These are phyloP conservation scores for Aspergillus thermomutatus DNA, from an alignment of 2,329 filamentous ascomycete genomes.

Conservation along the genomic window DNA sequence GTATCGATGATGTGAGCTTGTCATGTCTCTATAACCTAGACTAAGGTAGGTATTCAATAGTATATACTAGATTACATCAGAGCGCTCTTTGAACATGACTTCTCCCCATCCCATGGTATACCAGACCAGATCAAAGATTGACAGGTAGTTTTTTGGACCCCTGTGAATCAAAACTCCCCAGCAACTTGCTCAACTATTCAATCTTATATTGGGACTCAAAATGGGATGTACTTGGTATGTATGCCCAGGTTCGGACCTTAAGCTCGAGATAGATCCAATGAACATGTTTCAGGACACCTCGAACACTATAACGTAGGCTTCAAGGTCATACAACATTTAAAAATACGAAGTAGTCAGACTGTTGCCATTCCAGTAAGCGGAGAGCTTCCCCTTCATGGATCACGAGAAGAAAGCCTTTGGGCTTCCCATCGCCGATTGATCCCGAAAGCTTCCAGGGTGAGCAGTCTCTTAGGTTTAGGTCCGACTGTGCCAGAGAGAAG, in stretches of 20 bases:
- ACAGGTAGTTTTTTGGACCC: not conserved
- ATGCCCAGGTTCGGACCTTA: not conserved
- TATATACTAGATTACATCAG: not conserved
- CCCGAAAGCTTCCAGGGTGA: not conserved
- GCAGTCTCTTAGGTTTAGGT: no score
- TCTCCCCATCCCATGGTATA: not conserved
- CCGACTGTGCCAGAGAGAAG: not conserved
- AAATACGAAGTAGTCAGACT: not conserved
- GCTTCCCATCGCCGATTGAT: not conserved
- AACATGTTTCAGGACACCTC: not conserved
- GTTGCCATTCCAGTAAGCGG: not conserved
- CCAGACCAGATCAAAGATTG: not conserved
- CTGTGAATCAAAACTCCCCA: not conserved
- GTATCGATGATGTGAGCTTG: not conserved
- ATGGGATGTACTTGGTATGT: not conserved
- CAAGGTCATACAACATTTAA: not conserved
- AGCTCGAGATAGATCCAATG: not conserved
- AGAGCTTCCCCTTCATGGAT: no score
- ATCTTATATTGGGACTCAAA: not conserved
- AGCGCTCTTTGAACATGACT: not conserved
- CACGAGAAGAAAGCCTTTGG: not conserved
- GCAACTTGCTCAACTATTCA: not conserved
- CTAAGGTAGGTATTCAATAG: not conserved
- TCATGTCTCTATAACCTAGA: not conserved
- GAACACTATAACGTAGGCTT: not conserved